A percentile compares a stretch with the other conserved stretches of the same genome.
Evolutionary conservation across 768 basidiomycete species (phyloP).

Genomic region (Leccinellum rugosiceps): DNA sequence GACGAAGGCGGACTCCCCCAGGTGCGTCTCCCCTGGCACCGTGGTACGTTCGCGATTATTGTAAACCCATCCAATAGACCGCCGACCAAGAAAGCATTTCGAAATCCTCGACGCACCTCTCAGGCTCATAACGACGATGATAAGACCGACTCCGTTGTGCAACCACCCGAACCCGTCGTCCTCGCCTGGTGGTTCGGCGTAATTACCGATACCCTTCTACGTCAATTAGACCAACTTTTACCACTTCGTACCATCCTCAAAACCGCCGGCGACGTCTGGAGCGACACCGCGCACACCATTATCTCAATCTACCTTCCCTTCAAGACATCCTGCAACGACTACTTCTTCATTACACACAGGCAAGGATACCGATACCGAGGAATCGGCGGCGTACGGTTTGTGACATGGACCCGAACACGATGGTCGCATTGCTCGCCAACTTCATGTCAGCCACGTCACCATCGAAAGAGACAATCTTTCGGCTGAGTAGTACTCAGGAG

Average conservation of each 20-base stretch:
- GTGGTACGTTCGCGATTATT: too few relatives aligned
- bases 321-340: slow-evolving; percentile 54
- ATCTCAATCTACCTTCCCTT: slow-evolving; percentile 40
- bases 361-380: too few relatives aligned
- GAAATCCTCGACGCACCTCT: slow-evolving; percentile 16
- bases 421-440: slow-evolving; percentile 7
- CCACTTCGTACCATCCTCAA: slow-evolving; percentile 48
- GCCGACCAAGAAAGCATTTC: slow-evolving; percentile 23
- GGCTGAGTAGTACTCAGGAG: slow-evolving; percentile 20
- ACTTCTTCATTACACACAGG: slow-evolving; percentile 53
- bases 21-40: not conserved
- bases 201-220: slow-evolving; percentile 51
- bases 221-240: slow-evolving; percentile 31
- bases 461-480: slow-evolving; percentile 1
- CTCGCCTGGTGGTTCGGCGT: slow-evolving; percentile 39
- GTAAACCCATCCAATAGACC: slow-evolving; percentile 1
- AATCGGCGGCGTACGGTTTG: slow-evolving; percentile 60
- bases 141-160: too few relatives aligned
- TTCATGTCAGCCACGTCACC: not conserved
- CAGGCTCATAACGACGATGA: not conserved
- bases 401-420: slow-evolving; percentile 38
- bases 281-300: slow-evolving; percentile 10
- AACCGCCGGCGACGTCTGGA: slow-evolving; percentile 41
- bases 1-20: slow-evolving; percentile 13
- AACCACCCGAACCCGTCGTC: slow-evolving; percentile 7